Evolutionary conservation across 176 grass and related monocot species (phyloP).

Genomic region (Phyllostachys edulis): DNA sequence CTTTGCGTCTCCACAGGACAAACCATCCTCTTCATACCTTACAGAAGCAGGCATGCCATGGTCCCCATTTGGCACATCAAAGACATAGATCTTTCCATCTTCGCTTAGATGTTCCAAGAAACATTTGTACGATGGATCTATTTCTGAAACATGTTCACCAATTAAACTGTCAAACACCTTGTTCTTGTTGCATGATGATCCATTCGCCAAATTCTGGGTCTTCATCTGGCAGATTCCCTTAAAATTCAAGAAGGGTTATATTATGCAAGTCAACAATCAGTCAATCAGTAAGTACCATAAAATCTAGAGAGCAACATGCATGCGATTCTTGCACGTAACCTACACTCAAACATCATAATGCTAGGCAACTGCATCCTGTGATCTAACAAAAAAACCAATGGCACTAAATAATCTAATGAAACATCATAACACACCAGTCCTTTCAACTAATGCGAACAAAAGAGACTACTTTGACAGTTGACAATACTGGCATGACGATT

Average conservation of each 20-base stretch:
- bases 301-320: background rate
- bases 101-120: constrained; percentile 46
- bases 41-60: constrained; percentile 41
- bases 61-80: constrained; percentile 28
- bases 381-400: too few relatives aligned
- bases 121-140: constrained; percentile 48
- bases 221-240: constrained; percentile 14
- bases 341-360: too few relatives aligned
- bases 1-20: background rate
- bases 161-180: constrained; percentile 3
- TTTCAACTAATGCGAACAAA: too few relatives aligned
- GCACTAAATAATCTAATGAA: too few relatives aligned
- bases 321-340: background rate
- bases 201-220: background rate
- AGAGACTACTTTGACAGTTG: too few relatives aligned
- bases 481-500: too few relatives aligned
- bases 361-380: too few relatives aligned
- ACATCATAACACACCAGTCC: too few relatives aligned
- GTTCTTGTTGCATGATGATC: background rate
- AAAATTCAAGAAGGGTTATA: constrained; percentile 11
- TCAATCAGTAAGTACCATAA: background rate
- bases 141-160: background rate
- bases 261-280: background rate
- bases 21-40: constrained; percentile 40
- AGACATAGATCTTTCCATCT: constrained; percentile 28